Evolutionary conservation across 2,329 filamentous ascomycete genomes (phyloP).

Genomic region (Dryadomyces quercus-mongolicae): DNA sequence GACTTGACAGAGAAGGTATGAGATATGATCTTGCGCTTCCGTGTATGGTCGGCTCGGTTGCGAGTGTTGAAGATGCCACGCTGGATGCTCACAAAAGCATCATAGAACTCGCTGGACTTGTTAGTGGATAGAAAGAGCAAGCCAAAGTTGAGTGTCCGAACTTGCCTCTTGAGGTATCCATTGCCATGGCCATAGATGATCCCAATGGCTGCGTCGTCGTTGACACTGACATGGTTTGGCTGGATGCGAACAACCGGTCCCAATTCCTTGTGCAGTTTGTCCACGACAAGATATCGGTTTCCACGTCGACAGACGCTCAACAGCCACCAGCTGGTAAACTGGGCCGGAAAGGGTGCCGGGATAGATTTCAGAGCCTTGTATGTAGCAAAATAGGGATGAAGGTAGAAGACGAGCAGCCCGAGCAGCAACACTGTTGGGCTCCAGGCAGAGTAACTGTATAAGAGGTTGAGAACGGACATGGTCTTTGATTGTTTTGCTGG

Average conservation of each 20-base stretch:
- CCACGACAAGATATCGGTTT: conserved; percentile 49
- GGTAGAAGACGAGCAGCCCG: conserved; percentile 38
- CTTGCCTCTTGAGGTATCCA: conserved; percentile 58
- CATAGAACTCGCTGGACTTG: conserved; percentile 64
- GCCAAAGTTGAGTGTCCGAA: not conserved
- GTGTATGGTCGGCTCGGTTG: conserved; percentile 66
- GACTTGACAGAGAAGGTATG: conserved; percentile 80
- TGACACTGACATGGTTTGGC: conserved; percentile 73
- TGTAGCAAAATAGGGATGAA: conserved; percentile 49
- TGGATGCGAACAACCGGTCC: conserved; percentile 75
- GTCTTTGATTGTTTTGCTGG: not conserved
- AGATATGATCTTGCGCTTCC: conserved; percentile 80
- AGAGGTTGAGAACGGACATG: not conserved
- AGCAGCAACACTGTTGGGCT: conserved; percentile 31
- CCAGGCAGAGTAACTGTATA: conserved; percentile 27
- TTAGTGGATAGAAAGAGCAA: not conserved
- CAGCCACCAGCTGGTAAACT: conserved; percentile 73
- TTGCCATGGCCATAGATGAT: conserved; percentile 71
- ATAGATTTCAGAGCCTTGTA: conserved; percentile 37
- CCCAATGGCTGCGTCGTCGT: conserved; percentile 66
- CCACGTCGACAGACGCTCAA: conserved; percentile 54
- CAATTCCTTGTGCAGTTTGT: conserved; percentile 60
- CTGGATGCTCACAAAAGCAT: conserved; percentile 79
- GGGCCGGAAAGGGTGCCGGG: conserved; percentile 49
- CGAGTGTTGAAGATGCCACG: conserved; percentile 85